A percentile compares a stretch with the other conserved stretches of the same genome.
phyloP scores from a whole-genome alignment of 371 early-diverging fungal species.

The Funneliformis caledonium region DNA sequence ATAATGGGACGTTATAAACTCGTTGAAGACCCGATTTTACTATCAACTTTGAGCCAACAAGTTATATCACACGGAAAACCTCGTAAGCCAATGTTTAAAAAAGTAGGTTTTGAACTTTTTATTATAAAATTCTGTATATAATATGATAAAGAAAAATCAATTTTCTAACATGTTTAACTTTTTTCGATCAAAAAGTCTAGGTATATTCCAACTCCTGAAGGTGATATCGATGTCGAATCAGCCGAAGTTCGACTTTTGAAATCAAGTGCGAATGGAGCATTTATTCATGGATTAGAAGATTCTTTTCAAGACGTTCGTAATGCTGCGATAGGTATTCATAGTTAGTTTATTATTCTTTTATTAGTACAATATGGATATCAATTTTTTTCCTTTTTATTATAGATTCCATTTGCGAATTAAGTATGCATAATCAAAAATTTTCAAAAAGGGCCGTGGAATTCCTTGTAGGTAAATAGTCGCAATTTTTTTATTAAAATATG shows the following conservation, averaged over 20 bases:
- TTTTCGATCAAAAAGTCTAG: conserved; percentile 32
- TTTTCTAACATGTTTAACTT: neutral
- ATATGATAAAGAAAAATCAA: too few relatives aligned
- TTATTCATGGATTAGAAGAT: conserved; percentile 93
- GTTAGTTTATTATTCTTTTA: neutral
- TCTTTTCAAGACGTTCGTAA: conserved; percentile 86
- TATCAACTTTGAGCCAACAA: conserved; percentile 73
- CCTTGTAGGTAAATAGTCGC: conserved; percentile 64
- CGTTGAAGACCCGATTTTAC: conserved; percentile 56
- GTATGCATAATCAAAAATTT: conserved; percentile 66
- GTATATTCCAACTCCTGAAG: conserved; percentile 58
- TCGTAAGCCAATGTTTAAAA: neutral
- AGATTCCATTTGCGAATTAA: conserved; percentile 81
- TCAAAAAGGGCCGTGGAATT: conserved; percentile 71
- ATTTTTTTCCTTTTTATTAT: conserved; percentile 34
- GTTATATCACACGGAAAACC: conserved; percentile 61
- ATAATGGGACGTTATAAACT: conserved; percentile 65
- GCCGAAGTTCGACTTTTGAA: conserved; percentile 66
- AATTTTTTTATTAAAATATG: neutral
- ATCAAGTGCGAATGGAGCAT: conserved; percentile 84
- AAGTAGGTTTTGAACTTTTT: neutral
- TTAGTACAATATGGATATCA: neutral
- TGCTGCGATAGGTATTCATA: conserved; percentile 71
- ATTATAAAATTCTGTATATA: neutral
- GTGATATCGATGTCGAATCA: conserved; percentile 65